Evolutionary conservation across 805 yeast species (phyloP).

Genomic region (Debaryomyces prosopidis): DNA sequence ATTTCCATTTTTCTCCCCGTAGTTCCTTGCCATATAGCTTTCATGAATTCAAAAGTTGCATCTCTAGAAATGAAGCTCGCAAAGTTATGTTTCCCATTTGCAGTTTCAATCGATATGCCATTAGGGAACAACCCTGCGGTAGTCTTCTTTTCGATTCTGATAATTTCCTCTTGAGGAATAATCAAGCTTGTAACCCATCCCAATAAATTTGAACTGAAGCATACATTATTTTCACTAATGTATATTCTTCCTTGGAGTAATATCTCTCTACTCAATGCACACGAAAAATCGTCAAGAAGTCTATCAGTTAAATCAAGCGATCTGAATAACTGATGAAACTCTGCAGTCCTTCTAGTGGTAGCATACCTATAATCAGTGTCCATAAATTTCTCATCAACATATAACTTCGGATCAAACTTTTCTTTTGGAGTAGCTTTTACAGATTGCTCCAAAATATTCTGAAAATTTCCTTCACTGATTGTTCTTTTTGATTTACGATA

Average conservation of each 20-base stretch:
- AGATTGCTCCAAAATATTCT: constrained; percentile 10
- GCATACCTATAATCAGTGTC: constrained; percentile 68
- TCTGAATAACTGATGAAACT: constrained; percentile 75
- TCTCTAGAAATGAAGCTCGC: constrained; percentile 89
- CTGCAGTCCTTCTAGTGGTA: constrained; percentile 59
- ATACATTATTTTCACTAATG: constrained; percentile 71
- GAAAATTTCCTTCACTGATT: constrained; percentile 29
- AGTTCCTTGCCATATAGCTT: constrained; percentile 64
- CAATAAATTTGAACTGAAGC: constrained; percentile 82
- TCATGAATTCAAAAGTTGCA: constrained; percentile 67
- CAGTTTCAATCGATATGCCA: constrained; percentile 74
- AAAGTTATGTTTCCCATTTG: constrained; percentile 66
- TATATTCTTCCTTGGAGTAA: constrained; percentile 85
- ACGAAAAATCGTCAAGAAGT: constrained; percentile 81
- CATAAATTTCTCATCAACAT: constrained; percentile 57
- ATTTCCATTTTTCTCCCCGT: constrained; percentile 22
- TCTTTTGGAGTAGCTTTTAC: constrained; percentile 13
- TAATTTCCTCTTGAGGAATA: constrained; percentile 69
- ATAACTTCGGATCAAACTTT: constrained; percentile 43
- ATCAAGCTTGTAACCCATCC: constrained; percentile 89
- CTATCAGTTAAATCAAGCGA: constrained; percentile 68
- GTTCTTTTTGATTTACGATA: constrained; percentile 37
- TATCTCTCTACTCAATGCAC: constrained; percentile 87
- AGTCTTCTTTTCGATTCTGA: constrained; percentile 71
- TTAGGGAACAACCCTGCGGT: constrained; percentile 92